A percentile compares a stretch with the other conserved stretches of the same genome.
Evolutionary conservation across 805 yeast species (phyloP).

Genomic region (Candida sonorensis): DNA sequence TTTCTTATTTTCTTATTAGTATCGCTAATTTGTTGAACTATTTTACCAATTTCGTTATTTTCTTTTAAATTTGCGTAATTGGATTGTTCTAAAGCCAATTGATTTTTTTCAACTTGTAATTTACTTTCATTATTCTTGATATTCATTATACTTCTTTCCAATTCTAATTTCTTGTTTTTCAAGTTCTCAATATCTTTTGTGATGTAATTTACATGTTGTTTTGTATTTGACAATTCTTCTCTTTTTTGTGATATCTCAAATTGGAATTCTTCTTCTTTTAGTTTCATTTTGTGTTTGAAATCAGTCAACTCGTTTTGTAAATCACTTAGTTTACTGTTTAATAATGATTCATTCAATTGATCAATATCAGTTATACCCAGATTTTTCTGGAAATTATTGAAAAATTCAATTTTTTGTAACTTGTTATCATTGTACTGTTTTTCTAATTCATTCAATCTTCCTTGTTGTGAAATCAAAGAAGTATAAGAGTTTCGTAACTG

Average conservation of each 20-base stretch:
- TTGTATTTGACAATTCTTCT: conserved; percentile 34
- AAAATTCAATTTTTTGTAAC: conserved; percentile 7
- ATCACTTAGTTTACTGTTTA: too few relatives aligned
- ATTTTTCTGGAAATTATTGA: conserved; percentile 3
- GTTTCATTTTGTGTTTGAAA: conserved; percentile 3
- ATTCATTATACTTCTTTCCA: conserved; percentile 32
- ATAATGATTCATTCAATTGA: too few relatives aligned
- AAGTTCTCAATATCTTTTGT: conserved; percentile 32
- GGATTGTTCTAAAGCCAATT: conserved; percentile 31
- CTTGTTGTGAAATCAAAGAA: conserved; percentile 41
- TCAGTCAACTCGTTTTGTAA: conserved; percentile 4
- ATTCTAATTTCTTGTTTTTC: conserved; percentile 28
- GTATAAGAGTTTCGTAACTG: conserved; percentile 29
- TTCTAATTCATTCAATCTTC: conserved; percentile 38
- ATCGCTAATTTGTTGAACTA: conserved; percentile 30
- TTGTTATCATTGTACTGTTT: conserved; percentile 18
- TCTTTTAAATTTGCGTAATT: conserved; percentile 28
- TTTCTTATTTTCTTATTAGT: conserved; percentile 31
- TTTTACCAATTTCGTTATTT: conserved; percentile 19
- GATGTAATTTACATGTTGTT: conserved; percentile 36
- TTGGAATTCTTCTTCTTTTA: conserved; percentile 9
- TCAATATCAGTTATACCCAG: conserved; percentile 4
- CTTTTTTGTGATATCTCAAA: conserved; percentile 14
- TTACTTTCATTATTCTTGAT: conserved; percentile 39
- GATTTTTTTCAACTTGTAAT: conserved; percentile 37